Evolutionary conservation across 306 rosid species (phyloP), one percentile per base, ranked within the genome.

Genomic region (Argentina anserina): DNA sequence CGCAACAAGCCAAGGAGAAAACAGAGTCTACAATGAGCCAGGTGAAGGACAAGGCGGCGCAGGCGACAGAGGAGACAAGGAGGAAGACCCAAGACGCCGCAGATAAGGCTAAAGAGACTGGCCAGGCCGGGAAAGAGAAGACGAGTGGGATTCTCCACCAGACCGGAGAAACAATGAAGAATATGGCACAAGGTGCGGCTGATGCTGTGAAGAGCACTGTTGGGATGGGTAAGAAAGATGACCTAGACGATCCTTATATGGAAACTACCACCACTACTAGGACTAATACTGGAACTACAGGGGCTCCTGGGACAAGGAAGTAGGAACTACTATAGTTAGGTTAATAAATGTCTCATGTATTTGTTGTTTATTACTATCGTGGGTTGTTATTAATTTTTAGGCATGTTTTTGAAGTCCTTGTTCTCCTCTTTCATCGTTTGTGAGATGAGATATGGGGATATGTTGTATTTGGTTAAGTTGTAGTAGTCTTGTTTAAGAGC

Each of bases 151-250:
- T 83, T 0, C 12, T 91, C 2, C 83, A 86, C 47, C 83, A 82
- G 49, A 85, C 92, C 0, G 90, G 93, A n/a, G 93, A 86, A 29
- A 82, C 80, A 55, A 75, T 92, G 60, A 90, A 67, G 82, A 65
- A 71, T 4, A 61, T 79, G 87, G 90, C 93, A 0, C 84, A 81
- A 17, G 80, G 85, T 21, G 91, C 87, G 2, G 56, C 89, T 3
- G 87, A 88, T 0, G 83, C 90, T 0, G 83, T 85, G 46, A 92
- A 90, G 33, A 21, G 73, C 5, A 85, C 98, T 1, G 6, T 88
- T 25, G 98, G 98, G 0, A 39, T 92, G 87, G 89, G 50, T 37
- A 46, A 52, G 26, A 76, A 78, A 25, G 76, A 79, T 4, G 42
- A 68, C 0, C 49, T 60, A 8, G 69, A 37, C 40, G 69, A 72